Base-by-base conservation (phyloP, 805 yeast species). In the Scheffersomyces amazonensis region DNA sequence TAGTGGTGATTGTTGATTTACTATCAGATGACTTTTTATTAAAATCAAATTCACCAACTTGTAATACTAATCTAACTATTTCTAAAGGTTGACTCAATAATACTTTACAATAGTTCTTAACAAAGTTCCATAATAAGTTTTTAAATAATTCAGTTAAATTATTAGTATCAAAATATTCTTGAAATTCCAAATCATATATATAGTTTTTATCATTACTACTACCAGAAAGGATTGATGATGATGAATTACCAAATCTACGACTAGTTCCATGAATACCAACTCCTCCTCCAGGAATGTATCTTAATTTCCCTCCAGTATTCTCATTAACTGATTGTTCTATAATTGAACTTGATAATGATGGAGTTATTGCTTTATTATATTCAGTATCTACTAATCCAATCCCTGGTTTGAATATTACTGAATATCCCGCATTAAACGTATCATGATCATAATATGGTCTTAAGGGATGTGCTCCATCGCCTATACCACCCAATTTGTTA, bases 31-130 rank as follows among this genome's bases (percentile, higher is more conserved):
- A 34, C 32, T 37, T 31, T n/a, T 31, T 36, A 10, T 40, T 37
- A 37, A 55, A 50, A 19, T 64, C 59, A 54, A 83, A 81, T 22
- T 74, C 76, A 3, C 95, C 95, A 11, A 87, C 83, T 59, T 93
- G 98, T 40, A 89, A 62, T 19, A 90, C 68, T 47, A 87, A 70
- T 39, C 91, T 72, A 4, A 86, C 78, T 13, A 87, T 83, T 49
- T 91, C 97, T 59, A 90, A 82, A 2, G 99, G 98, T 60, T 93
- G 97, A 15, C 87, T 76, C 7, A 86, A 55, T 22, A 88, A 58
- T 32, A 82, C 78, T 42, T 80, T 80, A 38, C 79, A 59, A 64
- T 93, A 91, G 46, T 81, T 83, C 46, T 78, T 78, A 35, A 81
- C 51, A 43, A 87, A 78, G 32, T 84, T 78, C 54, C 74, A 69